Conservation (phyloP, 2,329 filamentous ascomycete species). For the Beauveria varroae region DNA sequence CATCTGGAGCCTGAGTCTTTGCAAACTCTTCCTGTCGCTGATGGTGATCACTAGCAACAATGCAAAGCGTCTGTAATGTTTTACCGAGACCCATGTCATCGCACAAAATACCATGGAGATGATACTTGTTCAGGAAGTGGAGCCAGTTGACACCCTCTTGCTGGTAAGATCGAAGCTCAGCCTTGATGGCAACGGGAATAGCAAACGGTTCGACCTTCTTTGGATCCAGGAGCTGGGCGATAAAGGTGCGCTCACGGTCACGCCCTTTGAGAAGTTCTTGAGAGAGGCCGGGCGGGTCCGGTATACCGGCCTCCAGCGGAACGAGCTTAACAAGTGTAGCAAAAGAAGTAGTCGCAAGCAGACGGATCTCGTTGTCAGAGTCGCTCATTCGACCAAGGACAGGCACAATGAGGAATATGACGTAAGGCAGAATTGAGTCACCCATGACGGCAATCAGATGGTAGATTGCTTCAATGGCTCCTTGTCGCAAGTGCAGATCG, state of each 20-base stretch:
- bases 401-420: conserved; percentile 97
- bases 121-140: conserved; percentile 94
- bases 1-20: conserved; percentile 71
- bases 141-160: conserved; percentile 99
- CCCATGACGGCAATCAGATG: conserved; percentile 98
- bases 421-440: conserved; percentile 89
- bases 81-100: conserved; percentile 99
- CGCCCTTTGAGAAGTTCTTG: conserved; percentile 81
- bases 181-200: conserved; percentile 95
- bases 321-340: conserved; percentile 96
- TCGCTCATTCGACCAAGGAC: conserved; percentile 98
- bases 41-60: conserved; percentile 96
- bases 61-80: conserved; percentile 93
- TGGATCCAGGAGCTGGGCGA: conserved; percentile 88
- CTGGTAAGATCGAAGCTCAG: conserved; percentile 91
- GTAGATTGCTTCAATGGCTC: conserved; percentile 90
- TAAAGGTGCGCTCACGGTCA: conserved; percentile 92
- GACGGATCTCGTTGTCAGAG: conserved; percentile 88
- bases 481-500: conserved; percentile 83
- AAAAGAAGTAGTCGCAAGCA: conserved; percentile 94
- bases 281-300: conserved; percentile 88
- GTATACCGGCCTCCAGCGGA: conserved; percentile 92
- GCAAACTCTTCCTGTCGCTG: conserved; percentile 83
- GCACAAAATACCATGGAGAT: conserved; percentile 95
- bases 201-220: conserved; percentile 94